Evolutionary conservation across 2,329 filamentous ascomycete species (phyloP).

Genomic region (Penicillium occitanis): DNA sequence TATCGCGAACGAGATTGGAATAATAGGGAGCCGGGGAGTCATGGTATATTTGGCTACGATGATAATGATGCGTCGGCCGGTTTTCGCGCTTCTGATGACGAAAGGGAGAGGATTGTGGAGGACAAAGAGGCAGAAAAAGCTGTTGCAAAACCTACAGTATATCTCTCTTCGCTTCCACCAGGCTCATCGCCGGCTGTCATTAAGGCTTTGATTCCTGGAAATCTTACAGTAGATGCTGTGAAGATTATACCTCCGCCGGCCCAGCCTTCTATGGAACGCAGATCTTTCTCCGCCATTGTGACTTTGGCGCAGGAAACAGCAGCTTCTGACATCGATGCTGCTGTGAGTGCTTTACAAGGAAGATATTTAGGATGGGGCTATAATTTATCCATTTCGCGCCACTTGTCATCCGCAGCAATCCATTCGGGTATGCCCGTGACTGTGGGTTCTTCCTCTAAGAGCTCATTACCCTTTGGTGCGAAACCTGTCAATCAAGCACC

Average conservation of each 20-base stretch:
- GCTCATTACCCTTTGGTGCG: conserved; percentile 74
- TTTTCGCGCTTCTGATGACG: conserved; percentile 46
- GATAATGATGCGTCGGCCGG: conserved; percentile 42
- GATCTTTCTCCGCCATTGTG: conserved; percentile 74
- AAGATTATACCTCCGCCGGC: conserved; percentile 63
- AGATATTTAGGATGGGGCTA: conserved; percentile 82
- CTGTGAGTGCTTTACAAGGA: conserved; percentile 76
- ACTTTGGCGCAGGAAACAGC: conserved; percentile 78
- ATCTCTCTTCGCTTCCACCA: conserved; percentile 55
- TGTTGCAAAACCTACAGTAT: conserved; percentile 56
- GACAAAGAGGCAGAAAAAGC: conserved; percentile 48
- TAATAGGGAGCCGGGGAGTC: conserved; percentile 22
- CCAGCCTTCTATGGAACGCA: conserved; percentile 58
- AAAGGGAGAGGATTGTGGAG: conserved; percentile 44
- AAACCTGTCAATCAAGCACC: conserved; percentile 58
- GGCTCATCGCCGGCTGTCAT: conserved; percentile 52
- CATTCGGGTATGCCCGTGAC: conserved; percentile 53
- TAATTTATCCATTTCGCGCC: conserved; percentile 75
- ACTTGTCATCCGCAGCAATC: conserved; percentile 75
- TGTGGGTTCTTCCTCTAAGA: conserved; percentile 48
- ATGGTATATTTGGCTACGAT: conserved; percentile 45
- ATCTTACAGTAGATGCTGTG: conserved; percentile 68
- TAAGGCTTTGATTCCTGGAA: conserved; percentile 52
- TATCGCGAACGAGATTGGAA: conserved; percentile 43
- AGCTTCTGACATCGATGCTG: conserved; percentile 76